Evolutionary conservation across 139 green algal genomes (phyloP).

Genomic region (Diplosphaera chodatii): DNA sequence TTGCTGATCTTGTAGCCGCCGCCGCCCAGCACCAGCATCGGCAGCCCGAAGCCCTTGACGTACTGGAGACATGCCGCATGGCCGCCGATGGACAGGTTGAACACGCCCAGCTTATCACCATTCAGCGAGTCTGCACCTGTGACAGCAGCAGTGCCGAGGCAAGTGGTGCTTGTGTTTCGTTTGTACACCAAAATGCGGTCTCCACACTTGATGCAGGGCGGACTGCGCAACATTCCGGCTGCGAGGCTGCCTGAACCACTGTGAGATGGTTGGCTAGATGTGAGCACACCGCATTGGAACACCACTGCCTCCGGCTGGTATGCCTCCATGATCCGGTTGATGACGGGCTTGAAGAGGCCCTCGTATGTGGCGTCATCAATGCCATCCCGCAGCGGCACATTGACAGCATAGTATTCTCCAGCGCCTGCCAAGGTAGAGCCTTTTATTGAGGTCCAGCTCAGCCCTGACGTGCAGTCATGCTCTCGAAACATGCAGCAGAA

Average conservation of each 20-base stretch:
- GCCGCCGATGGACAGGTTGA: slow-evolving; percentile 85
- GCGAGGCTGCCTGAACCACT: too few relatives aligned
- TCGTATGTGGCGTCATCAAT: slow-evolving; percentile 78
- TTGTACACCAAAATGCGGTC: too few relatives aligned
- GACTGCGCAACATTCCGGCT: too few relatives aligned
- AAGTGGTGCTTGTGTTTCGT: too few relatives aligned
- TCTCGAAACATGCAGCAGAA: too few relatives aligned
- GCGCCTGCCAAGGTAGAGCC: neutral
- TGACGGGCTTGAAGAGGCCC: slow-evolving; percentile 74
- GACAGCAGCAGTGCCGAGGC: too few relatives aligned
- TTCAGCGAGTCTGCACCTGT: slow-evolving; percentile 83
- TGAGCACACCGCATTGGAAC: slow-evolving; percentile 80
- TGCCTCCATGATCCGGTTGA: slow-evolving; percentile 74
- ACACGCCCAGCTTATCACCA: slow-evolving; percentile 85
- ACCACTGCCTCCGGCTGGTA: slow-evolving; percentile 88
- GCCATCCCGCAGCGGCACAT: slow-evolving; percentile 70
- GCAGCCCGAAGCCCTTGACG: slow-evolving; percentile 70
- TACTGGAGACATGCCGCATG: slow-evolving; percentile 79
- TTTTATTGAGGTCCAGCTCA: too few relatives aligned
- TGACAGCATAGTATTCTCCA: slow-evolving; percentile 40
- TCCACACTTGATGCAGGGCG: too few relatives aligned
- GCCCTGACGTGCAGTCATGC: too few relatives aligned
- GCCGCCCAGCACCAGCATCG: slow-evolving; percentile 86
- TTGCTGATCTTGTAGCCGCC: slow-evolving; percentile 97
- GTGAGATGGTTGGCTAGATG: too few relatives aligned